Percentiles rank a stretch among this genome's conserved stretches.
phyloP scores from a whole-genome alignment of 73 alveolate species.

The Urostyla sp. region DNA sequence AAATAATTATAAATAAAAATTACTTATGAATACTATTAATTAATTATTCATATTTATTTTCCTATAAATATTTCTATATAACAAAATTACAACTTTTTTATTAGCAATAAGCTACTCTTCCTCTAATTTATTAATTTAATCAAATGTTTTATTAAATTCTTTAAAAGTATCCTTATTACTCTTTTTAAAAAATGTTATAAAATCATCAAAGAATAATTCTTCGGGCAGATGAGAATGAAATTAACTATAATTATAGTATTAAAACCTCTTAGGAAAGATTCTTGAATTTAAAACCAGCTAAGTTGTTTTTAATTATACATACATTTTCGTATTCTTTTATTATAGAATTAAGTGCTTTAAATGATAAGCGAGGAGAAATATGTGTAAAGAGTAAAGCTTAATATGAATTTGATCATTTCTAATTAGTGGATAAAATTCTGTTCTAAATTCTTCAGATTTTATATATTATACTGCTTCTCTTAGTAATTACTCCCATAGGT shows the following conservation, averaged over 20 bases:
- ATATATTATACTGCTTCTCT: slow-evolving; percentile 32
- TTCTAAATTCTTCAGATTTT: slow-evolving; percentile 36
- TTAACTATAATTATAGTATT: background rate
- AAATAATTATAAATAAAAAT: background rate
- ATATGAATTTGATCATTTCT: slow-evolving; percentile 59
- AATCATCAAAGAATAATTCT: slow-evolving; percentile 47
- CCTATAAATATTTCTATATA: background rate
- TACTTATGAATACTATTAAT: slow-evolving; percentile 23
- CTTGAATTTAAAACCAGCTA: background rate
- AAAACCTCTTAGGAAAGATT: slow-evolving; percentile 14
- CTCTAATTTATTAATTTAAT: slow-evolving; percentile 8
- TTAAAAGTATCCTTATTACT: slow-evolving; percentile 24
- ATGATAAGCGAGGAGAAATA: slow-evolving; percentile 18
- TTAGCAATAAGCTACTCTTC: background rate
- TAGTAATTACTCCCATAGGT: slow-evolving; percentile 13
- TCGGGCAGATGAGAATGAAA: slow-evolving; percentile 55
- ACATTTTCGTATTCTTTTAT: background rate
- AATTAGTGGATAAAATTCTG: slow-evolving; percentile 10
- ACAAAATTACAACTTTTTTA: background rate
- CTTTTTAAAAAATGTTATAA: slow-evolving; percentile 18
- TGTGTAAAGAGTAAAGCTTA: slow-evolving; percentile 13
- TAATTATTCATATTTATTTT: background rate
- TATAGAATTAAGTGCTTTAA: background rate
- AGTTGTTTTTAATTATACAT: slow-evolving; percentile 6
- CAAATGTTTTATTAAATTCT: slow-evolving; percentile 2